Conservation (phyloP, 345 rosid genomes). For the Linum usitatissimum region DNA sequence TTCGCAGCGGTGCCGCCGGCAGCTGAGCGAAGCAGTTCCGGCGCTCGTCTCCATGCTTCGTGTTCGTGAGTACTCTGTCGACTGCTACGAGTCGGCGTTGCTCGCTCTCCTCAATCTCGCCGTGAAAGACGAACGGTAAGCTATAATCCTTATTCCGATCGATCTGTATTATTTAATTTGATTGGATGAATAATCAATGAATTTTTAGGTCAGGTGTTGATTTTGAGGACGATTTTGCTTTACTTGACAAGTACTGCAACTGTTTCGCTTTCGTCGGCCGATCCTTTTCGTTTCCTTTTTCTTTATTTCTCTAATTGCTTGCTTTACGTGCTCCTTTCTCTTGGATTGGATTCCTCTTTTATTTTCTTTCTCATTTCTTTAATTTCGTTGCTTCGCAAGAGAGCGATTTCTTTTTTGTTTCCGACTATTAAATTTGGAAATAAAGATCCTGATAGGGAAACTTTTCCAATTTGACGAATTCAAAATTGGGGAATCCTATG, state of each 20-base stretch:
- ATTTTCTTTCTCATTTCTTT: conserved; percentile 4
- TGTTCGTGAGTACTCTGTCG: conserved; percentile 23
- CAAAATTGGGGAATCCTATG: not conserved
- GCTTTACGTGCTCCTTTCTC: conserved; percentile 6
- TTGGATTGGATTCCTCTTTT: conserved; percentile 32
- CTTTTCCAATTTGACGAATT: not conserved
- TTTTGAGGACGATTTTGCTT: conserved; percentile 1
- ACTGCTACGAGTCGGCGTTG: conserved; percentile 55
- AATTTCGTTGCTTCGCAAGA: conserved; percentile 8
- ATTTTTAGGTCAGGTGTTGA: not conserved
- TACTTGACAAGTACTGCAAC: conserved; percentile 1
- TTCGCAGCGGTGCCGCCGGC: conserved; percentile 78
- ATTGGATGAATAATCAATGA: no score
- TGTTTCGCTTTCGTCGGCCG: conserved; percentile 13
- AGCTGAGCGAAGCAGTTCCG: conserved; percentile 49
- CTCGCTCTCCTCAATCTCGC: conserved; percentile 96
- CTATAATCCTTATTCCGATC: not conserved
- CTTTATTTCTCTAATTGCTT: not conserved
- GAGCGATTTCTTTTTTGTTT: not conserved
- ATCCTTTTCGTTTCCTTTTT: conserved; percentile 13
- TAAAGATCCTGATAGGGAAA: not conserved
- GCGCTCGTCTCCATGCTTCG: conserved; percentile 82
- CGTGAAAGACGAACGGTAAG: conserved; percentile 89
- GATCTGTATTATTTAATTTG: not conserved
- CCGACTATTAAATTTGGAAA: not conserved